Conservation (phyloP, 2,329 filamentous ascomycete genomes). For the Fusarium sarcochroum region DNA sequence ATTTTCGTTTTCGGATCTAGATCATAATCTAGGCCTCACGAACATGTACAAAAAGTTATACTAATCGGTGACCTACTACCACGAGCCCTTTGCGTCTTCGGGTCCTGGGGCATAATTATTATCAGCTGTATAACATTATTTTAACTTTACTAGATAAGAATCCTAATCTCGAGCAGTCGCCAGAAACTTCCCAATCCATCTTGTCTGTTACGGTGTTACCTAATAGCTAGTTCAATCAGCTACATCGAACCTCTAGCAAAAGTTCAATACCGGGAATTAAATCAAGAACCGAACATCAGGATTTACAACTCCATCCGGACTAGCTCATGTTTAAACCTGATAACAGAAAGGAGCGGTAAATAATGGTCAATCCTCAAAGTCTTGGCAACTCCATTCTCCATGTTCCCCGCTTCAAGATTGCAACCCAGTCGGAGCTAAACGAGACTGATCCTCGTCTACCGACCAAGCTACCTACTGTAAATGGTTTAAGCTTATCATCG, state of each 20-base stretch:
- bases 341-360: conserved; percentile 7
- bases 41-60: too few relatives aligned
- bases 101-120: too few relatives aligned
- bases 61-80: too few relatives aligned
- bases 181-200: neutral
- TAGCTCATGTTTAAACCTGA: neutral
- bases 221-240: too few relatives aligned
- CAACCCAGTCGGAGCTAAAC: conserved; percentile 9
- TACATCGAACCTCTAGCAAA: neutral
- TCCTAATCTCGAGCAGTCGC: too few relatives aligned
- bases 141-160: too few relatives aligned
- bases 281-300: neutral
- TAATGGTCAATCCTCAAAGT: conserved; percentile 10
- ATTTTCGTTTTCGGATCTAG: too few relatives aligned
- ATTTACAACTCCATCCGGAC: neutral
- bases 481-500: conserved; percentile 34
- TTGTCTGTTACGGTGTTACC: neutral
- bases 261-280: neutral
- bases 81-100: too few relatives aligned
- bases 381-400: conserved; percentile 25
- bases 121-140: too few relatives aligned
- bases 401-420: conserved; percentile 22
- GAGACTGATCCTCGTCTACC: neutral
- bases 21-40: too few relatives aligned
- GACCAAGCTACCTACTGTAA: conserved; percentile 33